Evolutionary conservation across 2,329 filamentous ascomycete species (phyloP).

Genomic region (Botrytis paeoniae): DNA sequence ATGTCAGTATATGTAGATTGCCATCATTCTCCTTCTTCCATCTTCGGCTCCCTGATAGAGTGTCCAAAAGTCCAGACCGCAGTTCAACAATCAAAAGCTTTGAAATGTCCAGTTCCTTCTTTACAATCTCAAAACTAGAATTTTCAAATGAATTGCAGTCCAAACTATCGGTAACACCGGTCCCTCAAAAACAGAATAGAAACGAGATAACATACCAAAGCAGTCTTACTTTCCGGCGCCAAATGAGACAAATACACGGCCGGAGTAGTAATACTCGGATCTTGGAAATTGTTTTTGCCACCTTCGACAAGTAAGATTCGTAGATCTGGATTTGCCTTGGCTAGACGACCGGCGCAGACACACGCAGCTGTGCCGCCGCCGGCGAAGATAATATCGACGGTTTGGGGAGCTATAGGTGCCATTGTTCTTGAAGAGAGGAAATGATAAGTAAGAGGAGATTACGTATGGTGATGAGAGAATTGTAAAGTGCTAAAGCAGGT

Average conservation of each 20-base stretch:
- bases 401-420: slow-evolving; percentile 33
- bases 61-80: neutral
- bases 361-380: slow-evolving; percentile 50
- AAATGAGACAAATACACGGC: slow-evolving; percentile 50
- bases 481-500: neutral
- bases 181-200: neutral
- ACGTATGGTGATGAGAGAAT: neutral
- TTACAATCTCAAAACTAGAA: neutral
- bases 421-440: slow-evolving; percentile 22
- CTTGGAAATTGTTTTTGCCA: slow-evolving; percentile 51
- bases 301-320: slow-evolving; percentile 53
- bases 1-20: neutral
- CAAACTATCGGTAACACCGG: neutral
- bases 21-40: neutral
- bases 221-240: slow-evolving; percentile 47
- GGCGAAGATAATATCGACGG: slow-evolving; percentile 52
- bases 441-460: neutral
- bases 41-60: neutral
- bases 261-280: slow-evolving; percentile 49
- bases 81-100: neutral
- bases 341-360: slow-evolving; percentile 49
- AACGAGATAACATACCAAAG: slow-evolving; percentile 33
- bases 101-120: neutral
- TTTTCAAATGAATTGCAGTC: neutral
- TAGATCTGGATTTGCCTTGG: slow-evolving; percentile 48